Base-by-base conservation (phyloP, 768 basidiomycete genomes). In the Phlebiopsis gigantea region DNA sequence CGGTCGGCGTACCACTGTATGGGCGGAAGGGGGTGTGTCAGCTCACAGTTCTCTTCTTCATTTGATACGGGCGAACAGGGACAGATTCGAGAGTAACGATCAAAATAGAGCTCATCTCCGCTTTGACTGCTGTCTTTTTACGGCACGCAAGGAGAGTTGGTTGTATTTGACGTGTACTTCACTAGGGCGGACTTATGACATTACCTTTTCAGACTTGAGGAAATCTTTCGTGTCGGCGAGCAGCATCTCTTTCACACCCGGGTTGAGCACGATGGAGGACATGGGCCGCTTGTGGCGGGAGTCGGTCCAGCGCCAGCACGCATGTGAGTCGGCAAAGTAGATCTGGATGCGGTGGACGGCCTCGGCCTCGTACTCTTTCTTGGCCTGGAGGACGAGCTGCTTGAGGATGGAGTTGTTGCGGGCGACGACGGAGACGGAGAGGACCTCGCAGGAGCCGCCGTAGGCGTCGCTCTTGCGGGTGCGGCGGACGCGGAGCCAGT, bases 181-280 rank as follows among this genome's bases (percentile, higher is more conserved):
- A 19, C 21, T 42, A 15, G 17, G 44, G 25, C 19, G 25, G 52
- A 53, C 58, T 59, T 26, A 59, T 59, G 52, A 53, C 28, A 71
- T 53, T 66, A 80, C 88, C 80, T 89, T 90, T 71, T 93, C 90
- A 56, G 85, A 86, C 63, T 82, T 84, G 63, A 93, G 78, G 69
- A 93, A 93, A 68, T 93, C 91, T 58, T 84, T 80, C 22, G 90
- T 81, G 59, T 94, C 92, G 34, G 83, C 78, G 10, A 93, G 72
- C 10, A 93, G 77, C 87, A 92, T 91, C 72, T 93, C 92, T 71
- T 92, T 93, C 43, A 93, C 90, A 51, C 92, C 92, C 0, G 85
- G 87, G 64, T 92, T 89, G 57, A 93, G 79, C 5, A 94, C 91
- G 63, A 93, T 93, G 65, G 86, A 89, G 12, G 80, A 81, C 77